These are phyloP conservation scores for Fusarium torreyae DNA, from an alignment of 2,329 filamentous ascomycete species.

Conservation along the genomic window DNA sequence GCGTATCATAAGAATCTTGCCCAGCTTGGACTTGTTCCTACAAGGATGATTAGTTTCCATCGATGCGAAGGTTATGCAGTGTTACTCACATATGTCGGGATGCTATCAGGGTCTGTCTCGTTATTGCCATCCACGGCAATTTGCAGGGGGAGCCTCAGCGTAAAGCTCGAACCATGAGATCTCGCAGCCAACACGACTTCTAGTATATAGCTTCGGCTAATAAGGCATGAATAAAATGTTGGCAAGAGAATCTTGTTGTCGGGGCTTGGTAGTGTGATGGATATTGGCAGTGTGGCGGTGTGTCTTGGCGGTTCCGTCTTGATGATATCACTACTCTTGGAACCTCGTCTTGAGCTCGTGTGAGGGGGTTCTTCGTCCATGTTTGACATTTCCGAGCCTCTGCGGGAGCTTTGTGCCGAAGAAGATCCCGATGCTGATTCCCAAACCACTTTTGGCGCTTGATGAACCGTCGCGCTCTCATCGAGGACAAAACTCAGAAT, in stretches of 20 bases:
- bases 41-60: fast-evolving
- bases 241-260: conserved; percentile 36
- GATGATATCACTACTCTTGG: conserved; percentile 13
- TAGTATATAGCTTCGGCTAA: conserved; percentile 32
- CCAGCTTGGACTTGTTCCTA: conserved; percentile 33
- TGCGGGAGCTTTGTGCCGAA: conserved; percentile 2
- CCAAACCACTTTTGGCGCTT: conserved; percentile 4
- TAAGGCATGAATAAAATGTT: conserved; percentile 38
- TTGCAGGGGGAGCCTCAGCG: conserved; percentile 29
- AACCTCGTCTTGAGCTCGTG: neutral
- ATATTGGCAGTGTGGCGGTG: conserved; percentile 14
- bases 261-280: conserved; percentile 16
- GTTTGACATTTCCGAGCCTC: conserved; percentile 18
- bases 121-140: conserved; percentile 12
- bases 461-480: conserved; percentile 1
- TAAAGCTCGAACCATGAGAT: conserved; percentile 16
- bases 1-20: conserved; percentile 20
- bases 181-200: conserved; percentile 9
- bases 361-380: neutral
- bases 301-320: conserved; percentile 6
- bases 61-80: fast-evolving
- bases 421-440: neutral
- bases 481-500: conserved; percentile 35
- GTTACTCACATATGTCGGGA: conserved; percentile 36
- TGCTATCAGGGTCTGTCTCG: neutral